These are phyloP conservation scores for Hypsizygus ulmarius DNA, from an alignment of 1,284 basidiomycete genomes.

Conservation along the genomic window DNA sequence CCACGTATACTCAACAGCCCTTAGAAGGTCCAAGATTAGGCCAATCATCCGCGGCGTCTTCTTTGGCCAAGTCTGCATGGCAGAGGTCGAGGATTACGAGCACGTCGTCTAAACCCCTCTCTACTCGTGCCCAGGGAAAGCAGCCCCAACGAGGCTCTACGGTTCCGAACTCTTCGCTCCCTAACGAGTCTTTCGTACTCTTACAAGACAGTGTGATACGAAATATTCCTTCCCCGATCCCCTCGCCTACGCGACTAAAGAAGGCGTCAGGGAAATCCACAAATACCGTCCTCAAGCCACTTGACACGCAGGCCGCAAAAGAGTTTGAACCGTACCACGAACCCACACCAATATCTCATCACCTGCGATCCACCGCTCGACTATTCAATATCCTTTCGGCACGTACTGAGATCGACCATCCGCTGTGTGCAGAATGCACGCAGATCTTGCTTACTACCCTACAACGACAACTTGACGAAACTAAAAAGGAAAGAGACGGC, in stretches of 20 bases:
- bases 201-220: constrained; percentile 78
- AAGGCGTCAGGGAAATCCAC: constrained; percentile 33
- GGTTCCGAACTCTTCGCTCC: constrained; percentile 34
- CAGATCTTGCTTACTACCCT: constrained; percentile 77
- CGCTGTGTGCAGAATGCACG: constrained; percentile 93
- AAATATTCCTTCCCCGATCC: constrained; percentile 51
- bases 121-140: constrained; percentile 52
- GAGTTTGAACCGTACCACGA: constrained; percentile 48
- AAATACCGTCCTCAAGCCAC: constrained; percentile 25
- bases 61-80: constrained; percentile 61
- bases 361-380: constrained; percentile 68
- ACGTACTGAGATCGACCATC: constrained; percentile 87
- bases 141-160: constrained; percentile 47
- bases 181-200: constrained; percentile 87
- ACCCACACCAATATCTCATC: constrained; percentile 76
- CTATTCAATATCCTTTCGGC: constrained; percentile 80
- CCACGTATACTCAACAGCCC: constrained; percentile 37
- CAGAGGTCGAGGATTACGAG: constrained; percentile 45
- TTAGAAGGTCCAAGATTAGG: constrained; percentile 54
- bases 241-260: constrained; percentile 39
- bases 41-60: constrained; percentile 53
- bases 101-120: constrained; percentile 25
- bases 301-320: constrained; percentile 25
- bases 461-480: constrained; percentile 83
- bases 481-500: constrained; percentile 88